Evolutionary conservation across 306 rosid species (phyloP).

Genomic region (Dicorynia guianensis): DNA sequence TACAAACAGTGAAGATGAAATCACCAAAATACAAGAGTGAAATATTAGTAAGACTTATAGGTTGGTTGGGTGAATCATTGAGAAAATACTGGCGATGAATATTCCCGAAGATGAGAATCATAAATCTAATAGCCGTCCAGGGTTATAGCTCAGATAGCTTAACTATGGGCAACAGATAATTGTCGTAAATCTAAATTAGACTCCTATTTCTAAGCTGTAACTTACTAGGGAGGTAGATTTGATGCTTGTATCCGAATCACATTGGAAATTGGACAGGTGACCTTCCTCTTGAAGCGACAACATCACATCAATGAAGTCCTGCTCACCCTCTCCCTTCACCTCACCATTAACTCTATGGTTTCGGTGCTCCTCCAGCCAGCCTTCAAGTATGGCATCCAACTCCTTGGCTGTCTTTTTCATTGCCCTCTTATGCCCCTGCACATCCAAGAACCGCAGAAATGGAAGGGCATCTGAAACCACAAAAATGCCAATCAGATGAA

Average conservation of each 20-base stretch:
- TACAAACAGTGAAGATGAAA: not conserved
- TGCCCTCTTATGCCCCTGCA: slow-evolving; percentile 61
- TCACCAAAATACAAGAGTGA: not conserved
- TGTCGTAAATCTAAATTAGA: not conserved
- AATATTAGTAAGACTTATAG: not conserved
- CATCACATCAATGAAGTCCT: slow-evolving; percentile 72
- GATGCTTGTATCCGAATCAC: slow-evolving; percentile 52
- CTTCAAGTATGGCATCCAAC: slow-evolving; percentile 55
- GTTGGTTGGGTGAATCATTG: not conserved
- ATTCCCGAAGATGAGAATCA: not conserved
- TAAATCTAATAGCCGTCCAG: not conserved
- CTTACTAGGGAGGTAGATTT: slow-evolving; percentile 72
- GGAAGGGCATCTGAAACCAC: slow-evolving; percentile 64
- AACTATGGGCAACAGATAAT: not conserved
- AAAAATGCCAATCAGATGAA: slow-evolving; percentile 56
- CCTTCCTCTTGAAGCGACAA: slow-evolving; percentile 53
- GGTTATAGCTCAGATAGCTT: not conserved
- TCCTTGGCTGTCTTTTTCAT: slow-evolving; percentile 72
- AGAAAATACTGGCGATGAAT: not conserved
- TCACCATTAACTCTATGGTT: slow-evolving; percentile 28
- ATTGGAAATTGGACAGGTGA: slow-evolving; percentile 45
- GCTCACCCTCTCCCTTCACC: slow-evolving; percentile 40
- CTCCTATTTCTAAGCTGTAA: not conserved
- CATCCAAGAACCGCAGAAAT: slow-evolving; percentile 60
- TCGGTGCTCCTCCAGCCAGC: slow-evolving; percentile 67